Percentiles rank a stretch among this genome's conserved stretches.
These are phyloP conservation scores for Zasmidium citrigriseum DNA, from an alignment of 2,329 filamentous ascomycete species.

Conservation along the genomic window DNA sequence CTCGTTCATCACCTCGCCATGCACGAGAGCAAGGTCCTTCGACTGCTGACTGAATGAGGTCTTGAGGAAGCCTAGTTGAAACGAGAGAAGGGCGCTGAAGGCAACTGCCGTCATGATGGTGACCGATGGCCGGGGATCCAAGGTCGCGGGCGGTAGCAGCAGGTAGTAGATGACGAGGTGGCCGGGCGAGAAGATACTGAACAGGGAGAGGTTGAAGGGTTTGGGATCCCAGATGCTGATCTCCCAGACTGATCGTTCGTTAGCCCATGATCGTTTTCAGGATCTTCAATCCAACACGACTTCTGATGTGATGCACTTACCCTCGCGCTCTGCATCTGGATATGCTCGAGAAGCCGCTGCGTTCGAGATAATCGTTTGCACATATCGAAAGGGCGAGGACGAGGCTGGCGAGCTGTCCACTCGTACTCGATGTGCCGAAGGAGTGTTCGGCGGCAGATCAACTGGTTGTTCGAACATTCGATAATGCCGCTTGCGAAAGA, in stretches of 20 bases:
- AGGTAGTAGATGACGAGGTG: slow-evolving; percentile 91
- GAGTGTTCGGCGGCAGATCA: slow-evolving; percentile 73
- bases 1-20: slow-evolving; percentile 89
- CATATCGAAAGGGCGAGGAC: slow-evolving; percentile 74
- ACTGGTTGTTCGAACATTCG: slow-evolving; percentile 87
- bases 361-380: slow-evolving; percentile 67
- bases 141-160: slow-evolving; percentile 73
- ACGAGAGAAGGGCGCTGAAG: slow-evolving; percentile 72
- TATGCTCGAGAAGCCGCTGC: slow-evolving; percentile 82
- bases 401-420: slow-evolving; percentile 80
- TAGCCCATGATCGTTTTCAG: not conserved
- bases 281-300: too few species aligned
- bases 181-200: slow-evolving; percentile 89
- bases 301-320: not conserved
- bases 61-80: slow-evolving; percentile 73
- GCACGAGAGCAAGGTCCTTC: slow-evolving; percentile 81
- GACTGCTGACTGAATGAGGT: slow-evolving; percentile 77
- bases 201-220: slow-evolving; percentile 76
- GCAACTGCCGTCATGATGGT: slow-evolving; percentile 82
- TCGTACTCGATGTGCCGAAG: slow-evolving; percentile 83
- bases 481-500: slow-evolving; percentile 80
- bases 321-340: slow-evolving; percentile 74
- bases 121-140: slow-evolving; percentile 80
- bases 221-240: slow-evolving; percentile 90
- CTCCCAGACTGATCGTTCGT: slow-evolving; percentile 72